Base-by-base conservation (phyloP, 2,329 filamentous ascomycete species). In the Aspergillus japonicus region DNA sequence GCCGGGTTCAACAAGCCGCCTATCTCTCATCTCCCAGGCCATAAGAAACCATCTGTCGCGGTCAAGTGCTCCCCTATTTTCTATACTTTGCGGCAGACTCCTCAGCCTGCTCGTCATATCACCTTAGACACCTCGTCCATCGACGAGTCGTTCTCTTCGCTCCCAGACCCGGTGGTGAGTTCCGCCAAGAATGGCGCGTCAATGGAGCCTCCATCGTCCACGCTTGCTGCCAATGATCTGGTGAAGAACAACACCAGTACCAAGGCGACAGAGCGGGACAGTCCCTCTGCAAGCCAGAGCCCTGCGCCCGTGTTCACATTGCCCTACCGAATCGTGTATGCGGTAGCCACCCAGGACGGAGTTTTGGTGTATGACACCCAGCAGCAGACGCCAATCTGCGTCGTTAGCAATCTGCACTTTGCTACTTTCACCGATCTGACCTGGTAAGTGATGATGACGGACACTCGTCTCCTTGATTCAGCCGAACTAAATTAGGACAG, bases 11-110 rank as follows among this genome's bases (percentile, higher is more conserved):
- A 97, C 78, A 97, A 96, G 74, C 92, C 95, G 1, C 95, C 95
- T 2, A 90, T 98, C 59, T 92, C 94, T 6, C 95, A 98, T 76
- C 83, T 99, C 6, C 95, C 95, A 0, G 95, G 95, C 1, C 94
- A 98, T 77, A 99, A 97, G 81, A 99, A 99, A 76, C 95, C 95
- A 0, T 98, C 95, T 0, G 91, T 99, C 11, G 95, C 93, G 1
- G 91, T 99, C 61, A 91, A 91, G 71, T 99, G 95, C 73, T 99
- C 94, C 14, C 95, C 95, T 0, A 78, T 96, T 24, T 88, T 91
- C 67, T 99, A 98, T 76, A 91, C 88, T 0, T 80, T 96, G 23
- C 87, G 95, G 47, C 86, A 89, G 68, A 78, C 82, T 0, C 77
- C 84, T 0, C 87, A 88, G 10, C 77, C 84, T 4, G 96, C 93